Evolutionary conservation across 169 alveolate species (phyloP).

Genomic region (Plasmodium knowlesi): DNA sequence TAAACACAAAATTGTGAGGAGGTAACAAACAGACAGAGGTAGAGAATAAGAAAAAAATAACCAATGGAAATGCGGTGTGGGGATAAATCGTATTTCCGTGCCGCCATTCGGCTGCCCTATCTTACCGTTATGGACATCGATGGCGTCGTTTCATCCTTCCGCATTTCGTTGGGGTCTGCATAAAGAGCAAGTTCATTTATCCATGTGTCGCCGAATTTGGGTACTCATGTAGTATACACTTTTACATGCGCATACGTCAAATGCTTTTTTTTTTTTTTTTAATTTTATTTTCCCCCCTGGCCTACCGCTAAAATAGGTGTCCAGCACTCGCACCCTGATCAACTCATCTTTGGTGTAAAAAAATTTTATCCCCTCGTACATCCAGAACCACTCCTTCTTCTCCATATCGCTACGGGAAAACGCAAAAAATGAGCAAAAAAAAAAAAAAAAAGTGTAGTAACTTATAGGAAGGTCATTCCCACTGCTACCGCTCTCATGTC

Average conservation of each 20-base stretch:
- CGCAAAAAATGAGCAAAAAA: background rate
- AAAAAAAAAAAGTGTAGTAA: background rate
- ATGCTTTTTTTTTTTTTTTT: background rate
- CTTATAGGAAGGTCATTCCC: background rate
- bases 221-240: background rate
- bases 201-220: background rate
- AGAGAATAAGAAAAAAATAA: background rate
- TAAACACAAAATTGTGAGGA: background rate
- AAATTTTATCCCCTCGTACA: slow-evolving; percentile 55
- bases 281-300: background rate
- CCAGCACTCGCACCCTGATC: slow-evolving; percentile 46
- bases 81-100: background rate
- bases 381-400: slow-evolving; percentile 68
- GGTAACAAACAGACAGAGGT: background rate
- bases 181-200: background rate
- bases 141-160: slow-evolving; percentile 43
- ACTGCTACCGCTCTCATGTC: background rate
- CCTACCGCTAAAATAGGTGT: slow-evolving; percentile 64
- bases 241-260: background rate
- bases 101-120: background rate
- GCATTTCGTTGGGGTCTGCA: slow-evolving; percentile 53
- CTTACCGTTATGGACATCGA: slow-evolving; percentile 74
- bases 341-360: slow-evolving; percentile 56
- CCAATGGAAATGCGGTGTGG: background rate
- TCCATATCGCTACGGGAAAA: slow-evolving; percentile 17